Evolutionary conservation across 73 alveolate genomes (phyloP).

Genomic region (Paramecium bursaria): DNA sequence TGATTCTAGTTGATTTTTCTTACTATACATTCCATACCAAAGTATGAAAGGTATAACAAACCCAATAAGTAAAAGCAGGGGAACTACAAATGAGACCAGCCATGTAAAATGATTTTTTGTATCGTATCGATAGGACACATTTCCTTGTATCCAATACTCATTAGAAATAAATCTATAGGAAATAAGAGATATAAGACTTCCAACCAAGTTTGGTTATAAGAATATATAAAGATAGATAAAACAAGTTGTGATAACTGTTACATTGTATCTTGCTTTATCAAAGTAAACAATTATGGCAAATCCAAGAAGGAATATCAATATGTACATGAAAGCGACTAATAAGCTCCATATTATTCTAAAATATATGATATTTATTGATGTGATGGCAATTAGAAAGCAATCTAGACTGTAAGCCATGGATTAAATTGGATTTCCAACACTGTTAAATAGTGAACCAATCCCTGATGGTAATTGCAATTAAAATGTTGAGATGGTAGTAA

Average conservation of each 20-base stretch:
- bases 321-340: slow-evolving; percentile 15
- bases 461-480: slow-evolving; percentile 45
- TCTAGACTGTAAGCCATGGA: slow-evolving; percentile 42
- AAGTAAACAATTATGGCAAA: background rate
- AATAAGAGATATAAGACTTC: slow-evolving; percentile 14
- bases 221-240: slow-evolving; percentile 19
- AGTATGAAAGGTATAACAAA: background rate
- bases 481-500: slow-evolving; percentile 28
- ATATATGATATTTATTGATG: background rate
- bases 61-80: background rate
- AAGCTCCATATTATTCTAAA: slow-evolving; percentile 39
- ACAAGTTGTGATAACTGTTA: slow-evolving; percentile 25
- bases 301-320: background rate
- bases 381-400: slow-evolving; percentile 16
- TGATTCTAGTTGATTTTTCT: background rate
- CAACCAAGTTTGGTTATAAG: slow-evolving; percentile 27
- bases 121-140: slow-evolving; percentile 11
- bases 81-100: background rate
- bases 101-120: background rate
- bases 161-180: slow-evolving; percentile 9
- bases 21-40: slow-evolving; percentile 15
- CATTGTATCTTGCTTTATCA: background rate
- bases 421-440: slow-evolving; percentile 41
- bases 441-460: background rate
- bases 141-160: slow-evolving; percentile 6